Evolutionary conservation across 257 asterid genomes (phyloP).

Genomic region (Lithospermum erythrorhizon): DNA sequence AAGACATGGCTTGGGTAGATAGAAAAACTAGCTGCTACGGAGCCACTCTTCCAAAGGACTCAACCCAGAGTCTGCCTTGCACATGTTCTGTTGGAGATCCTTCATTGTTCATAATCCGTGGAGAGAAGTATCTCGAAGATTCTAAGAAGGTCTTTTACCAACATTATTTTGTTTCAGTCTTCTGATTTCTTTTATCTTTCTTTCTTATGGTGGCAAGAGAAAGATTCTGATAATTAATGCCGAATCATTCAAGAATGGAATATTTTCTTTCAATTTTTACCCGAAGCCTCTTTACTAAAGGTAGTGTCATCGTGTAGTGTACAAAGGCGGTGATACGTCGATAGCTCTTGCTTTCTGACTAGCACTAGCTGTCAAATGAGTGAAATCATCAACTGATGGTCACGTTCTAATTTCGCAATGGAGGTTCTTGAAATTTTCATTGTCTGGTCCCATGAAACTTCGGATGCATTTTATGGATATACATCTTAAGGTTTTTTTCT

Average conservation of each 20-base stretch:
- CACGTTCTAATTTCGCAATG: background rate
- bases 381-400: background rate
- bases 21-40: constrained; percentile 38
- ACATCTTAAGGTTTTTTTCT: too few species aligned
- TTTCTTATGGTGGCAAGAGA: background rate
- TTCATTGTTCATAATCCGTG: constrained; percentile 63
- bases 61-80: constrained; percentile 39
- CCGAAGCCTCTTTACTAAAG: background rate
- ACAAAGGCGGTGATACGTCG: background rate
- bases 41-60: constrained; percentile 63
- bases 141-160: constrained; percentile 43
- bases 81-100: constrained; percentile 72
- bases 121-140: constrained; percentile 56
- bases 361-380: background rate
- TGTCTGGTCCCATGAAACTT: background rate
- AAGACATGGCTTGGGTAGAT: constrained; percentile 44
- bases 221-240: background rate
- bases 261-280: background rate
- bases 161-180: background rate
- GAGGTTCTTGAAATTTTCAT: background rate
- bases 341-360: background rate
- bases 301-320: background rate
- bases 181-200: background rate
- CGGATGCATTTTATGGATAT: too few species aligned
- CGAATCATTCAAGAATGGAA: background rate